Evolutionary conservation across 345 rosid species (phyloP), one percentile per base, ranked within the genome.

Genomic region (Ceriops zippeliana): DNA sequence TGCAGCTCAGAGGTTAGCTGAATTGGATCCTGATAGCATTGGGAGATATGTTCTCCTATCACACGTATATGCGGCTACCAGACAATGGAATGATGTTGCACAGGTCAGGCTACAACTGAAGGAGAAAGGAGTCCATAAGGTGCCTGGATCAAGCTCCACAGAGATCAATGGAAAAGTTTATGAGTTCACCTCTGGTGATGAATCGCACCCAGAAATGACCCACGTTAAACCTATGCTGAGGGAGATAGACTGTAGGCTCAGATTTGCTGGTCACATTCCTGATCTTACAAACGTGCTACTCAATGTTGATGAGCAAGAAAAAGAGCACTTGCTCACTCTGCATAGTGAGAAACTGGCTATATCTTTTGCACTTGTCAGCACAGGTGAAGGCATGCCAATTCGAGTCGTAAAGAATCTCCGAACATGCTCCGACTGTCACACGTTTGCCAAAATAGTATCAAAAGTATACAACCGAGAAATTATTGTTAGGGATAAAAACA

Each of bases 331-430:
- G 67, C 86, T 83, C 16, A 66, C 83, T n/a, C 77, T 87, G 51
- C 89, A 88, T 35, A 83, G 90, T 34, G 89, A 86, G 84, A 86
- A 85, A 68, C 80, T 85, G 52, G 93, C 91, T 52, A 67, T 86
- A 75, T 87, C 93, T 19, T 81, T 64, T 70, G 82, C 81, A 1
- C 86, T 89, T 31, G 80, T 82, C 61, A 78, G 80, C 65, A 76
- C 85, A n/a, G 74, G 72, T 26, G 81, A 80, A 67, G 77, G 75
- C 61, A 76, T 68, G 68, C 74, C 81, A 21, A 70, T 89, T 52
- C 78, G 75, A 38, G 73, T 89, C 19, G 84, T 79, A 1, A 89
- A 85, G 83, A 86, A 89, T 72, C 80, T 89, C 21, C 76, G 88
- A 57, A 81, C 75, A 62, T 89, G 93, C 66, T 81, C 81, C 7